Base-by-base conservation (phyloP, 352 stramenopile genomes). In the Pilasporangium apinafurcum region DNA sequence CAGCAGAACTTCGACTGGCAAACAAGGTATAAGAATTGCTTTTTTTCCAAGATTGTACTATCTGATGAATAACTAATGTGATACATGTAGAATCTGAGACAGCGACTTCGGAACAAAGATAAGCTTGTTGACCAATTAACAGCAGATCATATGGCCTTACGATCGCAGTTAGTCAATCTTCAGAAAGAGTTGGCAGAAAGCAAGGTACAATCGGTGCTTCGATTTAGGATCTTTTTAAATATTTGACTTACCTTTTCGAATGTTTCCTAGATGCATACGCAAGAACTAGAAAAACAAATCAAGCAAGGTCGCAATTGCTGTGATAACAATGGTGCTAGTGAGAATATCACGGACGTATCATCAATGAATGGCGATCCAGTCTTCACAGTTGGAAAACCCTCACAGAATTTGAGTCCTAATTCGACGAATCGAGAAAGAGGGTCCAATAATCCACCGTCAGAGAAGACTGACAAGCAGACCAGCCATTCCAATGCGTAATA, bases 71-170 rank as follows among this genome's bases (percentile, higher is more conserved):
- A n/a, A 18, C 22, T 22, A 25, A 14, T 41, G 22, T 34, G 28
- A 9, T 40, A 41, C 32, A 41, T 40, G n/a, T 48, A 93, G 82
- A 94, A 92, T 53, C 53, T 94, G 33, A 60, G 77, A 39, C 75
- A 79, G 31, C 67, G 82, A 30, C 51, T 94, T 30, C 72, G 72
- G 9, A 88, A 87, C 56, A 94, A 92, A 29, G 79, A 94, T 53
- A 83, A 85, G 37, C 39, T 92, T 3, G 67, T 94, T 28, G 77
- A 91, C 39, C 76, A 91, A 45, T 51, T 93, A 26, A 83, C 74
- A 13, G 68, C 62, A n/a, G 82, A 93, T 26, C 78, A 93, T 37
- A 65, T 71, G 44, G 61, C 65, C 26, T 46, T 91, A 14, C 65
- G 67, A 14, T 40, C 57, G 0, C 66, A 87, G 37, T 44, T 93